These are phyloP conservation scores for Leccinum fallax DNA, from an alignment of 1,284 basidiomycete genomes.

Conservation along the genomic window DNA sequence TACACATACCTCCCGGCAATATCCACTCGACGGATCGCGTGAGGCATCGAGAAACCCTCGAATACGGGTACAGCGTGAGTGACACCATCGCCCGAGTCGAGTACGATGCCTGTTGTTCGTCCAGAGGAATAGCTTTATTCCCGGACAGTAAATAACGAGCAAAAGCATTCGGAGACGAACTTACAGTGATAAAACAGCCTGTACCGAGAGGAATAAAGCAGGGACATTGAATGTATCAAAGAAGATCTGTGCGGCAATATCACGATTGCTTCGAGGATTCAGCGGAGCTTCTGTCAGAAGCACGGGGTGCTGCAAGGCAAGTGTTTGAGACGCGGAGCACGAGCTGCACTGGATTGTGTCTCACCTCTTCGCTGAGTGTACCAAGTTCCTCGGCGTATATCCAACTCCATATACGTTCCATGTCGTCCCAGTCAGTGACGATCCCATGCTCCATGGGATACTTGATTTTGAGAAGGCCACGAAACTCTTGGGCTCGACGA, in stretches of 20 bases:
- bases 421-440: constrained; percentile 97
- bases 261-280: constrained; percentile 93
- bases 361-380: constrained; percentile 93
- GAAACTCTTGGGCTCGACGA: constrained; percentile 88
- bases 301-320: constrained; percentile 82
- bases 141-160: constrained; percentile 15
- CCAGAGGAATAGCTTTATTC: constrained; percentile 90
- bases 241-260: constrained; percentile 96
- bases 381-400: constrained; percentile 94
- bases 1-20: constrained; percentile 83
- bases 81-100: constrained; percentile 98
- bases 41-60: constrained; percentile 99
- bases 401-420: constrained; percentile 98
- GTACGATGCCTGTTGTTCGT: constrained; percentile 97
- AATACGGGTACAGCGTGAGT: constrained; percentile 99
- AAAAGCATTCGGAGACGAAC: constrained; percentile 32
- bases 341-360: constrained; percentile 24
- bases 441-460: constrained; percentile 98
- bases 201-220: constrained; percentile 95
- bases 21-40: constrained; percentile 95
- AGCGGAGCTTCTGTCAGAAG: constrained; percentile 93
- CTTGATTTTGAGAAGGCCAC: constrained; percentile 93
- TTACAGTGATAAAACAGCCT: constrained; percentile 95
- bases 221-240: constrained; percentile 99
- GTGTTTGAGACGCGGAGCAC: constrained; percentile 13